Conservation (phyloP, 768 basidiomycete species). For the Pilatotrama ljubarskyi region DNA sequence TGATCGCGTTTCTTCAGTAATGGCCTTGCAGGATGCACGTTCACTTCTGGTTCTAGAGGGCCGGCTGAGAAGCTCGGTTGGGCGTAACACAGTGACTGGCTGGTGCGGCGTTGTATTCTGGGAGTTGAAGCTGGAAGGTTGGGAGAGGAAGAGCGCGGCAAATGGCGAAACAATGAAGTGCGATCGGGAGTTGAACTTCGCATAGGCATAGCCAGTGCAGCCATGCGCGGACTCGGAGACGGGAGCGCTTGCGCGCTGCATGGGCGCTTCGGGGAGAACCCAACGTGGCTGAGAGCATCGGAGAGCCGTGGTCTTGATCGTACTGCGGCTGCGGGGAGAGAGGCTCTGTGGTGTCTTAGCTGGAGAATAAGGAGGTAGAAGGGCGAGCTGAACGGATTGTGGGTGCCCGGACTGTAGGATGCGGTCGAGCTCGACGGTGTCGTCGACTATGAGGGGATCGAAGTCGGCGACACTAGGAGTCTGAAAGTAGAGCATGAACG, state of each 20-base stretch:
- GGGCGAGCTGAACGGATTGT: conserved; percentile 49
- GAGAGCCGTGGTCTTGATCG: conserved; percentile 59
- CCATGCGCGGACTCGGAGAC: conserved; percentile 17
- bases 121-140: conserved; percentile 13
- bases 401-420: conserved; percentile 56
- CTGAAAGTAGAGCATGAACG: conserved; percentile 21
- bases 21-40: conserved; percentile 64
- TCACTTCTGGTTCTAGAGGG: conserved; percentile 47
- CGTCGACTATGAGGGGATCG: conserved; percentile 62
- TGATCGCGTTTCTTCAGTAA: conserved; percentile 36
- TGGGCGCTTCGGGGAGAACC: conserved; percentile 77
- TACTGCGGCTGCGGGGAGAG: conserved; percentile 43
- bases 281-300: conserved; percentile 68
- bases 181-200: conserved; percentile 8
- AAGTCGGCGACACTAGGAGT: conserved; percentile 40
- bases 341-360: conserved; percentile 41
- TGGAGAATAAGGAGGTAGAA: conserved; percentile 44
- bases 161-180: conserved; percentile 22
- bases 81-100: conserved; percentile 30
- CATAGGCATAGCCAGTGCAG: not conserved
- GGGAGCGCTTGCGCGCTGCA: conserved; percentile 42
- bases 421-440: conserved; percentile 61
- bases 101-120: conserved; percentile 17
- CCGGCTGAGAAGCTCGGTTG: conserved; percentile 13
- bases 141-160: conserved; percentile 16